These are phyloP conservation scores for Aspergillus nidulans DNA, from an alignment of 495 filamentous ascomycete species.

Conservation along the genomic window DNA sequence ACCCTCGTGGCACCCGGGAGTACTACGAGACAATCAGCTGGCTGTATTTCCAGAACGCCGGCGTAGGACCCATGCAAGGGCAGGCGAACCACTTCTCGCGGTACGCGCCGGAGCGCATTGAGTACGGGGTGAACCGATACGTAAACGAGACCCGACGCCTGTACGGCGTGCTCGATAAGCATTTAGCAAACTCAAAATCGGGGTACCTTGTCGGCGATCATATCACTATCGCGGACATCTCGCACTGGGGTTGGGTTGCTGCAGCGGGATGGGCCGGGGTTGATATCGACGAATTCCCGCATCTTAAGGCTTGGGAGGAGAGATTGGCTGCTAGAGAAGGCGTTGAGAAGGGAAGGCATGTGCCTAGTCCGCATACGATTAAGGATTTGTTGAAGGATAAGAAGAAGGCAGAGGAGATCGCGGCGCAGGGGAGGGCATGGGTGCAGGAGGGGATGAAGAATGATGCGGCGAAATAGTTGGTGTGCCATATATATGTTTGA, in stretches of 20 bases:
- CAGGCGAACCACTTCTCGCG: slow-evolving; percentile 88
- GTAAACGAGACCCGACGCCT: slow-evolving; percentile 74
- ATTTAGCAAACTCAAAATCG: slow-evolving; percentile 58
- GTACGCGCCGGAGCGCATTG: slow-evolving; percentile 82
- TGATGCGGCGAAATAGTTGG: slow-evolving; percentile 42
- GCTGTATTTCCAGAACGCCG: slow-evolving; percentile 70
- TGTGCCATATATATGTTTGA: background rate
- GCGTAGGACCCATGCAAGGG: slow-evolving; percentile 89
- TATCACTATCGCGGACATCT: slow-evolving; percentile 79
- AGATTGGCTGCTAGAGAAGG: slow-evolving; percentile 60
- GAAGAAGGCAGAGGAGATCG: slow-evolving; percentile 49
- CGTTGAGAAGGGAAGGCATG: slow-evolving; percentile 72
- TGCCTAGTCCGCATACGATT: slow-evolving; percentile 65
- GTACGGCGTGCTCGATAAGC: slow-evolving; percentile 72
- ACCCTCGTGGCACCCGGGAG: slow-evolving; percentile 68
- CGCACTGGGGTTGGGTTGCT: slow-evolving; percentile 73
- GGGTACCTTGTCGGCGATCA: slow-evolving; percentile 77
- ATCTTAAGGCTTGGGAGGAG: slow-evolving; percentile 72
- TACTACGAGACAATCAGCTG: slow-evolving; percentile 76
- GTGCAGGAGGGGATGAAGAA: slow-evolving; percentile 60
- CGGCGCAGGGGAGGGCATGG: slow-evolving; percentile 50
- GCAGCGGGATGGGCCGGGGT: slow-evolving; percentile 65
- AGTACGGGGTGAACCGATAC: slow-evolving; percentile 83
- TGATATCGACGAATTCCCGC: slow-evolving; percentile 71
- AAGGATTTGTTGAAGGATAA: slow-evolving; percentile 55